Evolutionary conservation across 371 early-diverging fungal species (phyloP), one percentile per base, ranked within the genome.

Genomic region (Funneliformis caledonium): DNA sequence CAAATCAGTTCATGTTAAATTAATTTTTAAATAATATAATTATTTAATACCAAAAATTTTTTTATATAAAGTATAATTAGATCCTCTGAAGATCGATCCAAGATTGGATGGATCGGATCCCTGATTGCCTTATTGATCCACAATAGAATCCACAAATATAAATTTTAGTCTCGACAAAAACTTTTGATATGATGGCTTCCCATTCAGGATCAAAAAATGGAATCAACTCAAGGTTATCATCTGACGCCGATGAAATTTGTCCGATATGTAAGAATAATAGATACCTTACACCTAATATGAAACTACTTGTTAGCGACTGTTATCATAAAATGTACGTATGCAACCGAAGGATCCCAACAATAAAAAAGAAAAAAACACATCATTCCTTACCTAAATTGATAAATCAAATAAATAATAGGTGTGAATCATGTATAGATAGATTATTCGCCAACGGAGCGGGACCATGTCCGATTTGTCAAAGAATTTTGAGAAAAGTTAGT

Each of bases 221-320:
- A 56, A 47, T 47, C 7, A 56, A 56, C 19, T 14, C 56, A 19
- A 56, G 16, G 19, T 56, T 19, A 7, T 56, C 56, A n/a, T 56
- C 16, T 56, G 77, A 77, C 14, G 19, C 26, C 16, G 80, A 97
- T 84, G 96, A 96, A 80, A 89, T 89, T 45, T 99, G 99, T 82
- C 99, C 98, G 31, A 94, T 97, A 7, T 99, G 99, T 87, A 95
- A 95, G 82, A 95, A 95, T 81, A 95, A 96, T 83, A 92, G 97
- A 72, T 99, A 97, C 87, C 89, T 99, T 62, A 97, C 97, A 82
- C 97, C 96, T 16, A 91, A 91, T 81, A 92, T 99, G 88, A 94
- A 93, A 83, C 89, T 99, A 33, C 91, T 97, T 52, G 97, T 98
- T 26, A 95, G 96, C 65, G 97, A 98, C 22, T 99, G 99, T 86